Evolutionary conservation across 116 monocot species (phyloP).

Genomic region (Phalaenopsis hybrid): DNA sequence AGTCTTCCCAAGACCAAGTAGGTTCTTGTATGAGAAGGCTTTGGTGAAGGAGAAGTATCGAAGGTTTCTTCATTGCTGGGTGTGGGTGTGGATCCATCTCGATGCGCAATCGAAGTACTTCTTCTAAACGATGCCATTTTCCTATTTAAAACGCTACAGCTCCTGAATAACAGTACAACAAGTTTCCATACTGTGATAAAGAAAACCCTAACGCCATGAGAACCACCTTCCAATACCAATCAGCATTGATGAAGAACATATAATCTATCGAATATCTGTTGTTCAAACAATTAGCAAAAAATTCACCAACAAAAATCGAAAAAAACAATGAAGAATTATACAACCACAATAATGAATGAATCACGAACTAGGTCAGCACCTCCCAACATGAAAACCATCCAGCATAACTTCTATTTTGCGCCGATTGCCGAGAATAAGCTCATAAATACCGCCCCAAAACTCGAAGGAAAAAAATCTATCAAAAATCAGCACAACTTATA

Average conservation of each 20-base stretch:
- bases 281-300: too few relatives aligned
- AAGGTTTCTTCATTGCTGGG: constrained; percentile 16
- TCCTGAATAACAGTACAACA: too few relatives aligned
- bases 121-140: constrained; percentile 54
- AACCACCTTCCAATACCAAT: too few relatives aligned
- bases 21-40: constrained; percentile 17
- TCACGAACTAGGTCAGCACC: too few relatives aligned
- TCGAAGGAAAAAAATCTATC: not conserved
- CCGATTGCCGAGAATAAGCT: not conserved
- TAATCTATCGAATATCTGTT: too few relatives aligned
- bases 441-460: not conserved
- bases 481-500: not conserved
- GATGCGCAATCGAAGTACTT: constrained; percentile 22
- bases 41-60: constrained; percentile 26
- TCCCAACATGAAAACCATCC: not conserved
- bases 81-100: constrained; percentile 17
- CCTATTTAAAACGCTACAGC: not conserved
- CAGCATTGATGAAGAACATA: too few relatives aligned
- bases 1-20: constrained; percentile 29
- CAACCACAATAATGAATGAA: too few relatives aligned
- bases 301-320: too few relatives aligned
- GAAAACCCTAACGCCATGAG: too few relatives aligned
- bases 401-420: not conserved
- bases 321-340: too few relatives aligned
- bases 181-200: too few relatives aligned